A percentile compares a stretch with the other conserved stretches of the same genome.
These are phyloP conservation scores for Neodidymelliopsis sp. DNA, from an alignment of 2,329 filamentous ascomycete genomes.

Conservation along the genomic window DNA sequence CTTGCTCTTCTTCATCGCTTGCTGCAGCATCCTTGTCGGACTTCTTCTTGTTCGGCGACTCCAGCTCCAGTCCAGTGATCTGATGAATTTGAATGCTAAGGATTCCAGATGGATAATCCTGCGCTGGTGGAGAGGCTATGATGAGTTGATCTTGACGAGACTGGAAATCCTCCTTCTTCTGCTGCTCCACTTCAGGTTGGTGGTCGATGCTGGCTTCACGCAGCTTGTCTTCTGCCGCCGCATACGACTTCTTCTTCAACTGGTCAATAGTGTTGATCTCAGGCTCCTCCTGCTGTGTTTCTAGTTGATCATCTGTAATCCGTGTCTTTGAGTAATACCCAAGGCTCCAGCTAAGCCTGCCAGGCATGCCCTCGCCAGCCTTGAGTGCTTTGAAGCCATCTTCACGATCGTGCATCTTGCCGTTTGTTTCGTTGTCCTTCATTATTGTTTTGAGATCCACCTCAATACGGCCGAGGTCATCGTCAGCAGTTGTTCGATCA, in stretches of 20 bases:
- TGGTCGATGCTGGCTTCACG: constrained; percentile 69
- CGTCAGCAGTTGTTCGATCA: constrained; percentile 74
- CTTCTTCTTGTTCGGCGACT: constrained; percentile 64
- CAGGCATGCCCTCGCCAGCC: constrained; percentile 71
- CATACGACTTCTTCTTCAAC: constrained; percentile 64
- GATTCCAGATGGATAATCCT: constrained; percentile 69
- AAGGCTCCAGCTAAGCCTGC: constrained; percentile 72
- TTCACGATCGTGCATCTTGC: constrained; percentile 67
- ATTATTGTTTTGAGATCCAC: constrained; percentile 72
- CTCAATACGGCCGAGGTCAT: constrained; percentile 77
- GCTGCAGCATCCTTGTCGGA: constrained; percentile 57
- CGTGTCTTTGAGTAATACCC: constrained; percentile 74
- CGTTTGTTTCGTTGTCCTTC: constrained; percentile 64
- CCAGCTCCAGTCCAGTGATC: constrained; percentile 71
- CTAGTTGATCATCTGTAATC: constrained; percentile 68
- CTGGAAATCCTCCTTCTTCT: constrained; percentile 72
- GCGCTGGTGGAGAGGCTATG: constrained; percentile 70
- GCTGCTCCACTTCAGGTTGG: constrained; percentile 70
- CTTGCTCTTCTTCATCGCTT: constrained; percentile 67
- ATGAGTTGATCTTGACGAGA: constrained; percentile 66
- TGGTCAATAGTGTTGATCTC: constrained; percentile 65
- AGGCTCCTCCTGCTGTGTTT: constrained; percentile 66
- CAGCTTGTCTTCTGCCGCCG: constrained; percentile 66
- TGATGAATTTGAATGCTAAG: constrained; percentile 76
- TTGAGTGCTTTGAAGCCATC: constrained; percentile 73